Evolutionary conservation across 345 rosid genomes (phyloP), one percentile per base, ranked within the genome.

Genomic region (Luvunga scandens): DNA sequence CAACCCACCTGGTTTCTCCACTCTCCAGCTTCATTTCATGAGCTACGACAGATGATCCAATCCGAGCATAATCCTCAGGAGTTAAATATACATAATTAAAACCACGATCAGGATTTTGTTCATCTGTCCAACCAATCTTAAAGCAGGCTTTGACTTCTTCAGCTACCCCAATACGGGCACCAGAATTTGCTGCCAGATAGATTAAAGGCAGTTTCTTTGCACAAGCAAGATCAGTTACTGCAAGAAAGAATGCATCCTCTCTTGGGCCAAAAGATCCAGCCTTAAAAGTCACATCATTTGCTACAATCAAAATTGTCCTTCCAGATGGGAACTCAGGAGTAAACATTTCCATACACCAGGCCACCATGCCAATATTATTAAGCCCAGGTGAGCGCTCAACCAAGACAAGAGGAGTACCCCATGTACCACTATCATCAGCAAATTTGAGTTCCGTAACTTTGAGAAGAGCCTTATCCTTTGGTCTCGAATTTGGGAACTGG

Each of bases 261-360:
- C 86, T 94, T 66, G 94, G 98, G 76, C 99, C 99, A 83, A 97
- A 97, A 75, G 99, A 97, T 75, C 99, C 99, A 30, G 95, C 98
- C 86, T 90, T 94, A 83, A 91, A 94, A 81, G 99, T 97, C 80
- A 94, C 98, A 81, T 97, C 99, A 85, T 97, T 97, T 36, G 96
- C 85, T 25, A 97, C 90, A 72, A 97, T 73, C 74, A 94, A 81
- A 80, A 94, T 85, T 69, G 79, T 92, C 79, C 99, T 90, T 85
- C 99, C 99, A 82, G 90, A 86, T 69, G 99, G 97, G 80, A 93
- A 97, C 87, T 97, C 99, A 0, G 98, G 98, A 74, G 97, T 94
- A 64, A 78, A 83, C 92, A 97, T 85, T 82, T 94, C 99, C 90
- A 97, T 85, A 87, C 83, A 73, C 99, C 99, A 97, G 18, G 98